Base-by-base conservation (phyloP, 2,329 filamentous ascomycete genomes). In the Kalmusia sp. region DNA sequence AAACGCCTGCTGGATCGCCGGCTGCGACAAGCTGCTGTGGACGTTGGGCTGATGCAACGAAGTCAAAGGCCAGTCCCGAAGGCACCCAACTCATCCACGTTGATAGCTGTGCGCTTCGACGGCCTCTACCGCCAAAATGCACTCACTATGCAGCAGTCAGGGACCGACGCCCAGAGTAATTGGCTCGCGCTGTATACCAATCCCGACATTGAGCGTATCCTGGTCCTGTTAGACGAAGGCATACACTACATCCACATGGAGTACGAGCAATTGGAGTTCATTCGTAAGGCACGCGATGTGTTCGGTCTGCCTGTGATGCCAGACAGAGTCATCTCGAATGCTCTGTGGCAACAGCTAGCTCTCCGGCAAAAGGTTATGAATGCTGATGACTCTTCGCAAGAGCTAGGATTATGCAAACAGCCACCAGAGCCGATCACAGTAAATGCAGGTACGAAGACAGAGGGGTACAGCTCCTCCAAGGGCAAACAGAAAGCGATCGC, bases 161-260 rank as follows among this genome's bases (percentile, higher is more conserved):
- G 70, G 8, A 75, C 79, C 1, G 79, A 82, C 41, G 72, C 68
- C 3, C 75, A 83, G 48, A 73, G 77, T 34, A 70, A 73, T 2
- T 85, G 81, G 77, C 68, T 83, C 25, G 69, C 76, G 5, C 69
- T 83, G 3, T 85, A 85, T 64, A 83, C 81, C 0, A 74, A 79
- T 37, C 76, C 79, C 0, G 83, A 85, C 35, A 76, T 85, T 37
- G 81, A 82, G 58, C 82, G 82, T 8, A 70, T 86, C 4, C 69
- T 84, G 6, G 82, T 84, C 0, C 69, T 86, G 2, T 70, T 86
- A 3, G 82, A 86, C 52, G 81, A 84, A 68, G 83, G 83, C 0
- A 84, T 86, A 7, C 82, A 85, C 62, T 86, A 85, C 67, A 76
- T 84, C 3, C 83, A 86, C 63, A 77, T 86, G 60, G 79, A 82